Evolutionary conservation across 176 grass and related monocot species (phyloP), one percentile per base, ranked within the genome.

Genomic region (Musa acuminata): DNA sequence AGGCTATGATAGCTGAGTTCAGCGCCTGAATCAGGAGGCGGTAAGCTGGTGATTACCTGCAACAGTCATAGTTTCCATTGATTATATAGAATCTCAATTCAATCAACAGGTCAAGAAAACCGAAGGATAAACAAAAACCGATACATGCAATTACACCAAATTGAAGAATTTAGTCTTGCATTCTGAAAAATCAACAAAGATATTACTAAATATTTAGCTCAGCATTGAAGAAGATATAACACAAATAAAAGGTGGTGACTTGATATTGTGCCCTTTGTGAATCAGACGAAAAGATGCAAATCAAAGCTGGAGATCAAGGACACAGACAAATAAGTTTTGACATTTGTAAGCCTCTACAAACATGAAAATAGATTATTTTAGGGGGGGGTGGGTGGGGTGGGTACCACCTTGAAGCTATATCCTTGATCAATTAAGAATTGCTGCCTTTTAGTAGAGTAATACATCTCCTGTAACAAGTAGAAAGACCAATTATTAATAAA

Each of bases 371-470:
- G 20, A 52, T 14, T 25, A 57, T 16, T 14, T 1, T 12, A 55
- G 27, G 2, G 27, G 27, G 27, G 27, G n/a, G 25, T 25, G 3
- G 16, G 11, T n/a, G 8, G 20, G 12, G 13, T 2, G n/a, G n/a
- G n/a, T 55, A 16, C 4, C 83, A 98, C 94, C 94, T 98, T 98
- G 79, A 98, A 98, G 78, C 94, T 98, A 82, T 98, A 93, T 75
- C 94, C 94, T 76, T 98, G 94, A 76, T 98, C 94, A 69, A 98
- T 89, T 74, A 98, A 86, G 80, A 98, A 98, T 64, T 98, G 94
- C 71, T 98, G 94, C 72, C 94, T 98, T 83, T 98, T 98, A 67
- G 90, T 98, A 77, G 94, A 98, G 35, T 93, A 98, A 78, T 98
- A 98, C 94, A 98, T 98, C 80, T 98, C 94, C 94, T 97, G 72